These are phyloP conservation scores for Gonium pectorale DNA, from an alignment of 139 green algal species.

Conservation along the genomic window DNA sequence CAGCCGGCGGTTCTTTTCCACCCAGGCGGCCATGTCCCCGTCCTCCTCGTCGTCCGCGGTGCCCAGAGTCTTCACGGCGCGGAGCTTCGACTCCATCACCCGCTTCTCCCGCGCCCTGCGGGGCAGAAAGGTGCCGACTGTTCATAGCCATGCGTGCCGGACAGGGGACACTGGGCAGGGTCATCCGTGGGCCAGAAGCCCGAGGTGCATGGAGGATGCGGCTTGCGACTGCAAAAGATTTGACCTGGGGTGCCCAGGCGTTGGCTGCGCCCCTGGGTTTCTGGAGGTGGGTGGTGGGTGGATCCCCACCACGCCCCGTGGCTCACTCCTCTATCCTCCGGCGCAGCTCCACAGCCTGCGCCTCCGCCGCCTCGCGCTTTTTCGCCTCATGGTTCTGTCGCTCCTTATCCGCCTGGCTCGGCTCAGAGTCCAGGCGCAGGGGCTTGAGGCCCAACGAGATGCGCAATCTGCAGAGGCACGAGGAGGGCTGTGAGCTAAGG, in stretches of 20 bases:
- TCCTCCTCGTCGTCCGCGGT: conserved; percentile 72
- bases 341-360: conserved; percentile 44
- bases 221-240: too few species aligned
- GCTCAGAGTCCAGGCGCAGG: conserved; percentile 48
- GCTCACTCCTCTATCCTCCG: conserved; percentile 61
- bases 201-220: too few species aligned
- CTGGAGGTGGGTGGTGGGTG: too few species aligned
- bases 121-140: too few species aligned
- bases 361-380: conserved; percentile 9
- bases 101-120: conserved; percentile 65
- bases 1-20: conserved; percentile 68
- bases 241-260: too few species aligned
- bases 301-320: too few species aligned
- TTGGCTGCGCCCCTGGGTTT: too few species aligned
- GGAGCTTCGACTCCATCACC: conserved; percentile 23
- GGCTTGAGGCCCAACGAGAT: conserved; percentile 81
- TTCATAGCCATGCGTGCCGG: too few species aligned
- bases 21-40: conserved; percentile 76
- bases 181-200: too few species aligned
- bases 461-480: conserved; percentile 71
- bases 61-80: conserved; percentile 69
- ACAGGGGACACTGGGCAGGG: too few species aligned
- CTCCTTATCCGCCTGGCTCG: conserved; percentile 17
- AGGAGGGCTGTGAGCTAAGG: too few species aligned
- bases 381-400: conserved; percentile 34